phyloP scores from a whole-genome alignment of 768 basidiomycete genomes.

The Baorangia bicolor region DNA sequence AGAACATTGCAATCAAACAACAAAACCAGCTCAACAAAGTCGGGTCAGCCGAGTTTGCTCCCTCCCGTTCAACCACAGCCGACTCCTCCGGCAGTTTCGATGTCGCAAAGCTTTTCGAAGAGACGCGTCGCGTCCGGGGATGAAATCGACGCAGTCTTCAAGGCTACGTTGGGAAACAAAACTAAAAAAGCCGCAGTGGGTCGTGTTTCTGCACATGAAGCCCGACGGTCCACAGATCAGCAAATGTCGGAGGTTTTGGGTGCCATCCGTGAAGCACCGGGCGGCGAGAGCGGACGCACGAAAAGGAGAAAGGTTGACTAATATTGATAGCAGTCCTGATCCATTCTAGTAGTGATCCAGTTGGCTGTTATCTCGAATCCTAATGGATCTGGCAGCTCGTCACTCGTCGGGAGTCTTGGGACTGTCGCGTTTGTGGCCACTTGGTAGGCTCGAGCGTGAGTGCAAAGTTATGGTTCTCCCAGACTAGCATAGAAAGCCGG shows the following conservation, averaged over 20 bases:
- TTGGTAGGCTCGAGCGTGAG: background rate
- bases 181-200: slow-evolving; percentile 53
- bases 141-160: slow-evolving; percentile 78
- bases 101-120: slow-evolving; percentile 41
- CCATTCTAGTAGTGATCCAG: background rate
- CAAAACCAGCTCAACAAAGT: slow-evolving; percentile 25
- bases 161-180: slow-evolving; percentile 54
- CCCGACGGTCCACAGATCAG: slow-evolving; percentile 29
- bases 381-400: background rate
- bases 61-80: background rate
- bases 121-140: slow-evolving; percentile 48
- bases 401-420: background rate
- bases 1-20: slow-evolving; percentile 57
- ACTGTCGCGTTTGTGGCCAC: background rate
- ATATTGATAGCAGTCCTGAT: background rate
- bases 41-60: slow-evolving; percentile 18
- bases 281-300: slow-evolving; percentile 39
- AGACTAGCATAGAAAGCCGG: too few species aligned
- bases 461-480: too few species aligned
- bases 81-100: background rate
- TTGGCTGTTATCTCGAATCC: background rate
- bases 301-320: slow-evolving; percentile 32
- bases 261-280: slow-evolving; percentile 59
- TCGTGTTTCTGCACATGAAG: slow-evolving; percentile 7
- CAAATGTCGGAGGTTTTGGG: slow-evolving; percentile 51